These are phyloP conservation scores for Auriscalpium vulgare DNA, from an alignment of 768 basidiomycete species.

Conservation along the genomic window DNA sequence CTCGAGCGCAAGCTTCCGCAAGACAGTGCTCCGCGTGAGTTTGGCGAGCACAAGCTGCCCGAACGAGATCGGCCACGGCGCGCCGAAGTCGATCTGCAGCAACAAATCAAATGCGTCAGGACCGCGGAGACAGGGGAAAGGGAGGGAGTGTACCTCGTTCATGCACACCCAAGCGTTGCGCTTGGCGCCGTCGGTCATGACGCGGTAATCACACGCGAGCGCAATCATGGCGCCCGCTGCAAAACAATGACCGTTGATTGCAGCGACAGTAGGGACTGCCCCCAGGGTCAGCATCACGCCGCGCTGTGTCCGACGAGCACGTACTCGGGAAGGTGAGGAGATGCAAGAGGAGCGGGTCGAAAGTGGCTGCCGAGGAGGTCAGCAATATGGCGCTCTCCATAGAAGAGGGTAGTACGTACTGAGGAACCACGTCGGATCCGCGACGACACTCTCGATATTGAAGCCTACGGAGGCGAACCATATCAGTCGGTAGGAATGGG, in stretches of 20 bases:
- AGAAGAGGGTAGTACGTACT: slow-evolving; percentile 31
- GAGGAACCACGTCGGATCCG: slow-evolving; percentile 58
- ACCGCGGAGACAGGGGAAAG: slow-evolving; percentile 21
- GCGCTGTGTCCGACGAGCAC: slow-evolving; percentile 15
- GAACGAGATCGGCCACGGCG: slow-evolving; percentile 70
- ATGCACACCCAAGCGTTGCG: slow-evolving; percentile 83
- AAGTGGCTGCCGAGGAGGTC: slow-evolving; percentile 19
- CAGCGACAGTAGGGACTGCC: slow-evolving; percentile 69
- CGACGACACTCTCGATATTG: slow-evolving; percentile 44
- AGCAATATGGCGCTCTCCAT: neutral
- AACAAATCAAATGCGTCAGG: neutral
- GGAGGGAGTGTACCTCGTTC: slow-evolving; percentile 55
- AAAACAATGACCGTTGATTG: slow-evolving; percentile 81
- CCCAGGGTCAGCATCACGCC: neutral
- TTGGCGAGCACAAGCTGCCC: slow-evolving; percentile 57
- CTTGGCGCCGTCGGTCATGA: slow-evolving; percentile 77
- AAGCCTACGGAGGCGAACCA: slow-evolving; percentile 38
- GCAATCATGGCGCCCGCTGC: slow-evolving; percentile 79
- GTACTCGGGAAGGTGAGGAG: slow-evolving; percentile 72
- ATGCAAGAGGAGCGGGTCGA: slow-evolving; percentile 63
- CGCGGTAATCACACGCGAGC: slow-evolving; percentile 78
- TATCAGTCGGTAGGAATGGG: neutral
- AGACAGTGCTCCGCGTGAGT: slow-evolving; percentile 45
- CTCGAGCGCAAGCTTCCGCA: slow-evolving; percentile 71
- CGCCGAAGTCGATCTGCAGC: slow-evolving; percentile 70